Percentiles rank a stretch among this genome's conserved stretches.
phyloP scores from a whole-genome alignment of 2,329 filamentous ascomycete genomes.

The Epicoccum nigrum region DNA sequence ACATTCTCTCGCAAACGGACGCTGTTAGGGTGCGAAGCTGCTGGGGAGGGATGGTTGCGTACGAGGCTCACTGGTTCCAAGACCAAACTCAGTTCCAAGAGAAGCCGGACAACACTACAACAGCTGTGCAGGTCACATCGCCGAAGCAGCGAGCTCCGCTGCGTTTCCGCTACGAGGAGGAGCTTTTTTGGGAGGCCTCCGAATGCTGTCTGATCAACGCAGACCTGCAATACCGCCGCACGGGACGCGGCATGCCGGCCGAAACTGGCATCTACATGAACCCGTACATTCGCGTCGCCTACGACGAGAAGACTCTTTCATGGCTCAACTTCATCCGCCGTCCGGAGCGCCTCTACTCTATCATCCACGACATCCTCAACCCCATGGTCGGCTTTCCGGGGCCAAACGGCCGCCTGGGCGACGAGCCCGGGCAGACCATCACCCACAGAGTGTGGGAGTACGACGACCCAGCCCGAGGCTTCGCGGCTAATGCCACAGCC shows the following conservation, averaged over 20 bases:
- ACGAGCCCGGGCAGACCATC: slow-evolving; percentile 63
- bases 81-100: slow-evolving; percentile 27
- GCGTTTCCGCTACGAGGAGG: slow-evolving; percentile 52
- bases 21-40: slow-evolving; percentile 74
- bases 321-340: slow-evolving; percentile 67
- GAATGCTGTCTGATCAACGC: slow-evolving; percentile 58
- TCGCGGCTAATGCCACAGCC: slow-evolving; percentile 32
- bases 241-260: slow-evolving; percentile 45
- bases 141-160: slow-evolving; percentile 45
- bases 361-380: slow-evolving; percentile 65
- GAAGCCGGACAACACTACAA: slow-evolving; percentile 20
- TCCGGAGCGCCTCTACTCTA: slow-evolving; percentile 68
- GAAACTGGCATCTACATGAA: slow-evolving; percentile 73
- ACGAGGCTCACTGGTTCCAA: slow-evolving; percentile 67
- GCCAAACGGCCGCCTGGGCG: slow-evolving; percentile 65
- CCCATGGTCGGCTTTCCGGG: slow-evolving; percentile 62
- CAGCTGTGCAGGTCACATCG: slow-evolving; percentile 20
- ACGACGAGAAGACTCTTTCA: slow-evolving; percentile 62
- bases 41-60: slow-evolving; percentile 78
- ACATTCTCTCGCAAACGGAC: slow-evolving; percentile 66
- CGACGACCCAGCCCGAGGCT: slow-evolving; percentile 37
- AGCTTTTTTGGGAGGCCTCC: slow-evolving; percentile 54
- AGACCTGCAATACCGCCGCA: slow-evolving; percentile 48
- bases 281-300: slow-evolving; percentile 75
- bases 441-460: slow-evolving; percentile 60